Evolutionary conservation across 208 protist species (phyloP).

Genomic region (Leishmania tarentolae): DNA sequence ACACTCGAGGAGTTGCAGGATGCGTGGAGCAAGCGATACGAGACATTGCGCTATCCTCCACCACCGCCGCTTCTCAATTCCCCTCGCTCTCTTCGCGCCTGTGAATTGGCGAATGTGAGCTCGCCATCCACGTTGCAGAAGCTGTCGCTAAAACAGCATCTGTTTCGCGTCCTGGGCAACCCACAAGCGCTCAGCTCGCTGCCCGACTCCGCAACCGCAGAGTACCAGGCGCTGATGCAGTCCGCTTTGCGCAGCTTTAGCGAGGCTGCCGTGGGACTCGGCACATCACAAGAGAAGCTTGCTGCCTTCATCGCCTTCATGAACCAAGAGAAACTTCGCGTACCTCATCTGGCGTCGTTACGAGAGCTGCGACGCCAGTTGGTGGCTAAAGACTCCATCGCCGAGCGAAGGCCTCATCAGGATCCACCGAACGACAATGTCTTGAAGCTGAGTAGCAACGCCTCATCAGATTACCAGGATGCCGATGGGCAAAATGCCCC

Average conservation of each 20-base stretch:
- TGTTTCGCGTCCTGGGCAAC: slow-evolving; percentile 42
- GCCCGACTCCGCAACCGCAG: slow-evolving; percentile 11
- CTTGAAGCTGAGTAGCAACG: neutral
- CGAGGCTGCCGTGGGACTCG: slow-evolving; percentile 42
- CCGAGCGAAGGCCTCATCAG: slow-evolving; percentile 13
- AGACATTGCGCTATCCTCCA: slow-evolving; percentile 30
- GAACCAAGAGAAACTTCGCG: slow-evolving; percentile 47
- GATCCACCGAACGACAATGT: neutral
- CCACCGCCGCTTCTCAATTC: slow-evolving; percentile 59
- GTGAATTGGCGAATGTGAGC: slow-evolving; percentile 30
- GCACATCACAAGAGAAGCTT: slow-evolving; percentile 69
- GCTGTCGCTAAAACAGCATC: slow-evolving; percentile 56
- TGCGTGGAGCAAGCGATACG: slow-evolving; percentile 46
- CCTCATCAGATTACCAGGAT: neutral
- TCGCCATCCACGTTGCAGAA: slow-evolving; percentile 37
- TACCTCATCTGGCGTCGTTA: slow-evolving; percentile 29
- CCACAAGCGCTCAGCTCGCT: slow-evolving; percentile 23
- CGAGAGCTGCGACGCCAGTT: slow-evolving; percentile 43
- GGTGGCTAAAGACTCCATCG: slow-evolving; percentile 26
- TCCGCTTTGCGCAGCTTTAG: slow-evolving; percentile 54
- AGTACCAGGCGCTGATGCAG: slow-evolving; percentile 35
- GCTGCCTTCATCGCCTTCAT: slow-evolving; percentile 45
- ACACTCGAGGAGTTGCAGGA: slow-evolving; percentile 66
- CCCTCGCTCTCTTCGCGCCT: slow-evolving; percentile 60
- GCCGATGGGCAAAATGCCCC: neutral